Percentiles rank a stretch among this genome's conserved stretches.
Evolutionary conservation across 1,284 basidiomycete genomes (phyloP).

Genomic region (Flammula alnicola): DNA sequence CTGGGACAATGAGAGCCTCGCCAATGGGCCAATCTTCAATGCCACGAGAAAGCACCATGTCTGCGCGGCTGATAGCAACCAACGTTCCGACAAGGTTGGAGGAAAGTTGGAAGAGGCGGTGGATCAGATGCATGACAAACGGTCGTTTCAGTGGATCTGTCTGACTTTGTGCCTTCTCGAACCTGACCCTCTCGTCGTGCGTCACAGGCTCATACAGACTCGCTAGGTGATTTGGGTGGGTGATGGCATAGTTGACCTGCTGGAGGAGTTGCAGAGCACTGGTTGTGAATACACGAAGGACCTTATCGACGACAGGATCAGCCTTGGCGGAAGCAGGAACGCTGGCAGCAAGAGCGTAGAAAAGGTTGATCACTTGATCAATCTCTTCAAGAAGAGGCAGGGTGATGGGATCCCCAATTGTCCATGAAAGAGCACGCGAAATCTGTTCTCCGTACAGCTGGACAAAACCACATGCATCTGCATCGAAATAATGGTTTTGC

Average conservation of each 20-base stretch:
- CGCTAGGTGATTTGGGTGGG: conserved; percentile 87
- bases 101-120: conserved; percentile 70
- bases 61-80: conserved; percentile 71
- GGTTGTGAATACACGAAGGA: conserved; percentile 69
- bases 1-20: conserved; percentile 74
- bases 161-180: conserved; percentile 63
- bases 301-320: conserved; percentile 56
- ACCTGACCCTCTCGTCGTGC: conserved; percentile 67
- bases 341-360: conserved; percentile 70
- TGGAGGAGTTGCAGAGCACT: conserved; percentile 79
- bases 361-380: conserved; percentile 77
- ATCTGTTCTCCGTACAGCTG: conserved; percentile 87
- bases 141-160: conserved; percentile 70
- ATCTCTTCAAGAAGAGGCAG: conserved; percentile 80
- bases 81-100: conserved; percentile 74
- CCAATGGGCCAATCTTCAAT: conserved; percentile 73
- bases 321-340: conserved; percentile 48
- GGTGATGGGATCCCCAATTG: conserved; percentile 74
- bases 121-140: conserved; percentile 70
- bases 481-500: conserved; percentile 84
- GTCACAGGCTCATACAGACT: conserved; percentile 83
- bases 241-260: conserved; percentile 87
- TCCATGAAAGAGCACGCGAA: conserved; percentile 77
- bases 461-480: conserved; percentile 85
- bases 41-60: conserved; percentile 66